A percentile compares a stretch with the other conserved stretches of the same genome.
Conservation (phyloP, 805 yeast species). For the Diddensiella caesifluorescens region DNA sequence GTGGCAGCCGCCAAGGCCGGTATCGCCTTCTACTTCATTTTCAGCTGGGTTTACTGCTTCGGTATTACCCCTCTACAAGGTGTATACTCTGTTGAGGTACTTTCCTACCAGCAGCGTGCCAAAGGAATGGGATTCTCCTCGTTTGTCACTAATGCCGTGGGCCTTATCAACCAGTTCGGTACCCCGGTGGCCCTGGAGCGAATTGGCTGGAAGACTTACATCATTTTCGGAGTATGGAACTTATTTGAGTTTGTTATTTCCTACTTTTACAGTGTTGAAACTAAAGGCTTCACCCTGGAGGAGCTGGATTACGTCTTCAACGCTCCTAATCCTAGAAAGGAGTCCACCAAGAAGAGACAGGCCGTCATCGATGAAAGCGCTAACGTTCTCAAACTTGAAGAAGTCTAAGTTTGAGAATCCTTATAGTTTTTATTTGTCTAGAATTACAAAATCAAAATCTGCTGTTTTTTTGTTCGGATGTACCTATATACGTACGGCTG, state of each 20-base stretch:
- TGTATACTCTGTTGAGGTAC: constrained; percentile 28
- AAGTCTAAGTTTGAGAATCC: too few species aligned
- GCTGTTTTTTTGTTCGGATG: background rate
- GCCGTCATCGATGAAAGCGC: background rate
- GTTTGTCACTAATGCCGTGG: constrained; percentile 27
- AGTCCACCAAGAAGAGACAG: constrained; percentile 9
- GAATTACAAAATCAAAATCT: too few species aligned
- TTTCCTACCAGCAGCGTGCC: constrained; percentile 29
- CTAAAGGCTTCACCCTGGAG: constrained; percentile 72
- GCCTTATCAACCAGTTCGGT: constrained; percentile 26
- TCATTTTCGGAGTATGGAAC: constrained; percentile 31
- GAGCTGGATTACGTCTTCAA: constrained; percentile 59
- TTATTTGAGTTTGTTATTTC: constrained; percentile 37
- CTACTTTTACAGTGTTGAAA: constrained; percentile 64
- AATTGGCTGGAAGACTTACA: constrained; percentile 31
- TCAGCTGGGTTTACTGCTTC: constrained; percentile 15
- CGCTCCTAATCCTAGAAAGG: constrained; percentile 16
- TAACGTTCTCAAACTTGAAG: constrained; percentile 3
- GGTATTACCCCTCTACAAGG: constrained; percentile 35
- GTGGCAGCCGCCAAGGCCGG: constrained; percentile 25
- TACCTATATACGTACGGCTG: background rate
- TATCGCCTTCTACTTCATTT: constrained; percentile 13
- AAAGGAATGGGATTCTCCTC: constrained; percentile 24
- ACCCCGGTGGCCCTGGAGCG: constrained; percentile 29
- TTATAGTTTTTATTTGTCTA: too few species aligned